Conservation (phyloP, 805 yeast species). For the Vanderwaltozyma yarrowii region DNA sequence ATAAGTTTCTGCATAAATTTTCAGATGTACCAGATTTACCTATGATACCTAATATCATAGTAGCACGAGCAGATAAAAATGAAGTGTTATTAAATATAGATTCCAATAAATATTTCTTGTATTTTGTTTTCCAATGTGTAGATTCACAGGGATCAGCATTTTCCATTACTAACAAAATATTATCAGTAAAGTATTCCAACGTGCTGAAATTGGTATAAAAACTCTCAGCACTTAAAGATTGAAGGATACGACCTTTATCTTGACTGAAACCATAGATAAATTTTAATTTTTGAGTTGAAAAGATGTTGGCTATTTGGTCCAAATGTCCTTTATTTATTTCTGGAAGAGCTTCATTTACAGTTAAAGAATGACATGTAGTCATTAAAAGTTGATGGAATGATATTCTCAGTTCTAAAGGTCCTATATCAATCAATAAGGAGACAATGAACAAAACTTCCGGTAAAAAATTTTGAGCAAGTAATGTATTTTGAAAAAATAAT, state of each 20-base stretch:
- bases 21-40: constrained; percentile 53
- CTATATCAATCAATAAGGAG: constrained; percentile 42
- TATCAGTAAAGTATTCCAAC: constrained; percentile 48
- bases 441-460: constrained; percentile 62
- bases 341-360: constrained; percentile 43
- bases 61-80: constrained; percentile 53
- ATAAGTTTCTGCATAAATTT: constrained; percentile 29
- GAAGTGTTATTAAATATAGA: constrained; percentile 45
- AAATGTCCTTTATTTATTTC: constrained; percentile 31
- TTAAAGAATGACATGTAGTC: constrained; percentile 58
- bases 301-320: constrained; percentile 32
- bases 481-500: constrained; percentile 56
- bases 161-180: constrained; percentile 41
- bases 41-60: constrained; percentile 56
- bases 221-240: constrained; percentile 25
- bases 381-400: constrained; percentile 50
- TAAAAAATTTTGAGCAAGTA: constrained; percentile 48
- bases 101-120: constrained; percentile 52
- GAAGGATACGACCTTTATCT: constrained; percentile 31
- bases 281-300: constrained; percentile 48
- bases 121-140: constrained; percentile 47
- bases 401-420: constrained; percentile 43
- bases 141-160: constrained; percentile 35
- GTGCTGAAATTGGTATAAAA: constrained; percentile 29
- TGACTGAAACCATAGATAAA: constrained; percentile 59